Evolutionary conservation across 352 stramenopile genomes (phyloP), one percentile per base, ranked within the genome.

Genomic region (Globisporangium sylvaticum): DNA sequence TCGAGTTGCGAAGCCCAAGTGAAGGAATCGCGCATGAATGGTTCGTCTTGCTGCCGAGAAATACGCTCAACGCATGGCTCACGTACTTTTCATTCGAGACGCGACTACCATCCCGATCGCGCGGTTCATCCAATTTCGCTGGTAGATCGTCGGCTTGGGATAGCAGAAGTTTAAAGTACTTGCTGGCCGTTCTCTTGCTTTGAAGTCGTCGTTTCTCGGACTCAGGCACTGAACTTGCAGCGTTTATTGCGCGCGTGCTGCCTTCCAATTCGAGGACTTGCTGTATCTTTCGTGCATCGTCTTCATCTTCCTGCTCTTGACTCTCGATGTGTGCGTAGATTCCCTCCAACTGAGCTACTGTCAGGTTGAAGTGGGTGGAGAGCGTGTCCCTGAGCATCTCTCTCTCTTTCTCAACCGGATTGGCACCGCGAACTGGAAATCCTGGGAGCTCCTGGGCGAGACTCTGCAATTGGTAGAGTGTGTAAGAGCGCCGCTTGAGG

Each of bases 301-400:
- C 54, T 6, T 27, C 8, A 10, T 74, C 58, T 15, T 53, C 46
- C 2, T 25, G 25, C 6, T 63, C 48, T 24, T 58, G 5, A 4
- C 1, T 15, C 24, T 39, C 15, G 2, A 70, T 58, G 7, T 56
- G 27, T 3, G 32, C 12, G 7, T 74, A 34, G 10, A 84, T n/a
- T 9, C 53, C 56, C 5, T 71, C 29, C 0, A 73, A 34, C 9
- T 68, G 62, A 15, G 57, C 44, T 2, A 5, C 10, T 5, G 56
- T 62, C 1, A 78, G 42, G 0, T 55, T 39, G 27, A 74, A 81
- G 52, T 88, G 67, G 3, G 20, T 53, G 9, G 58, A 27, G 25
- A 94, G 75, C 1, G 86, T 87, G 29, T 84, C 73, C 0, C 62
- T 69, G 1, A 86, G 78, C 2, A 91, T 59, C 29, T 94, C 86